Base-by-base conservation (phyloP, 208 protist species). In the Vickermania spadyakhi region DNA sequence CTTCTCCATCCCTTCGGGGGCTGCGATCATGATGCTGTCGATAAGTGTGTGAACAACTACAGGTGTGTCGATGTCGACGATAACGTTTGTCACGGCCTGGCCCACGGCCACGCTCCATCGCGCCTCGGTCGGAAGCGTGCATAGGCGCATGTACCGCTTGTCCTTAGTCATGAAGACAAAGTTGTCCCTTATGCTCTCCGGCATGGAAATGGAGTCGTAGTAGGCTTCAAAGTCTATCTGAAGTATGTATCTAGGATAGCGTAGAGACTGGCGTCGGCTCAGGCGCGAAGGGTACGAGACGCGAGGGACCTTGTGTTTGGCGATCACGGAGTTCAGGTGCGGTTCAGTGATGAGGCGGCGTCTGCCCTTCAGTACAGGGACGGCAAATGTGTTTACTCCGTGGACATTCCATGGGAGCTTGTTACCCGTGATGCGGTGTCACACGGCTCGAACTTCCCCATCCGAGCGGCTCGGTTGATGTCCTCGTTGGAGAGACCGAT, bases 11-110 rank as follows among this genome's bases (percentile, higher is more conserved):
- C 51, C 25, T 5, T 55, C 51, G n/a, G n/a, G 13, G 13, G 51
- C 51, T 23, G 51, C 51, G 13, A 55, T 27, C 51, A 55, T 13
- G 51, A 55, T 55, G 51, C 26, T 55, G 51, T 55, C 51, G 7
- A 55, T 55, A 11, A 55, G 13, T 5, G 51, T 55, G 5, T 31
- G 51, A 28, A 27, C 7, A 22, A 7, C 26, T 11, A 55, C n/a
- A 27, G n/a, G 5, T 5, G 51, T 55, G 28, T 22, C 25, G 51
- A 55, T 55, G 51, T 55, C 51, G 21, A 27, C 51, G 26, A 27
- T 55, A 23, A 55, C 51, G 51, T 27, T 55, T 27, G 51, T 55
- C 21, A 55, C 51, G 5, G 11, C 51, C 26, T 55, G 51, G 51
- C 11, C 51, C 11, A 55, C 21, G 11, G 51, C 51, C n/a, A 29